Evolutionary conservation across 345 rosid genomes (phyloP), one percentile per base, ranked within the genome.

Genomic region (Rhodamnia rubescens): DNA sequence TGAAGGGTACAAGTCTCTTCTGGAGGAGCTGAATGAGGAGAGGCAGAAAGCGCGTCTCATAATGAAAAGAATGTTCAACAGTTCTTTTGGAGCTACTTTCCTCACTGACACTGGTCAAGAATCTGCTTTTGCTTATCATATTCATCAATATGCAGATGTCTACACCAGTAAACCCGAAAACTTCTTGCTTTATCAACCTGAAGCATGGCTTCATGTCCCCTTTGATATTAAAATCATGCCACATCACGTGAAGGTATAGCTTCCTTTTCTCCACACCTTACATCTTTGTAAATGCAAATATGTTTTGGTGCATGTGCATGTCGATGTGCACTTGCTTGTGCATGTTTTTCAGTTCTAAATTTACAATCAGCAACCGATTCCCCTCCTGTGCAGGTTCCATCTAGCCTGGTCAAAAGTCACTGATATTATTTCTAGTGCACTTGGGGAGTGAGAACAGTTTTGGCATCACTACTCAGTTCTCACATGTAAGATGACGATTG

Each of bases 201-300:
- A 95, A 87, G 96, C 98, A n/a, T 97, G 99, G 99, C 96, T 95
- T 89, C 97, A 95, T 86, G 96, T 85, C 69, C 98, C 99, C 54
- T 95, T 83, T 82, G 96, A 97, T 90, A 90, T 97, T 91, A 95
- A 97, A 90, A 95, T 95, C 89, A 94, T 97, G 98, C 99, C 99
- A 82, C 98, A 97, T 92, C 99, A 97, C 87, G 88, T 95, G 78
- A 97, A 97, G 98, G 99, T 97, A 89, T 82, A 83, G 61, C 74
- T 36, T 13, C 54, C 52, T n/a, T 54, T 61, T 58, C 57, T 54
- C 57, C 42, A 32, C 8, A 36, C 26, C 14, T 18, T 49, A 26
- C 8, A 64, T 53, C n/a, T 74, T 29, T 51, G 29, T 36, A 8
- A 40, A 36, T 18, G 80, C 80, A 27, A 20, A 53, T 27, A 53